Base-by-base conservation (phyloP, 495 filamentous ascomycete genomes). In the Neurospora sp. region DNA sequence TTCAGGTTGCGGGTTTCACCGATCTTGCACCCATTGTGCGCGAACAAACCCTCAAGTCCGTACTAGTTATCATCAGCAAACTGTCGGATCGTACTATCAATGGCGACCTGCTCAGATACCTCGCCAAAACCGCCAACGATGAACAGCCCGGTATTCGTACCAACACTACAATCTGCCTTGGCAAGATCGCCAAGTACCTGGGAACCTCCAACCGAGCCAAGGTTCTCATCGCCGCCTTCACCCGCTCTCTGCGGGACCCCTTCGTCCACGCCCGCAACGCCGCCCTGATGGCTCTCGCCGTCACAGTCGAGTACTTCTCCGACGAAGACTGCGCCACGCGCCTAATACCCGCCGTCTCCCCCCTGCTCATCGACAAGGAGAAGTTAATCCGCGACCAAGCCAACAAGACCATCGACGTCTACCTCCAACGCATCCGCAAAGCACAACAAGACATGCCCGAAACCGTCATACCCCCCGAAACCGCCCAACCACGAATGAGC, bases 61-160 rank as follows among this genome's bases (percentile, higher is more conserved):
- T 98, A 4, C 85, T 99, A 39, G 89, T 89, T 0, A 85, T 98
- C 39, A 90, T 98, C 73, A 83, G 84, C 18, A 99, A 99, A 81
- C 88, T 99, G 3, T 96, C 92, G 9, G 96, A 99, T 77, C 88
- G 96, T 41, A 93, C 91, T 31, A 89, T 98, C 76, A 98, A 99
- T 76, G 96, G 96, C 69, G 96, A 99, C 75, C 83, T 99, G 12
- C 82, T 99, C 40, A 92, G 91, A 78, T 91, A 97, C 78, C 85
- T 99, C 31, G 96, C 96, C 70, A 97, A 97, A 78, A 98, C 95
- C 8, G 92, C 96, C 44, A 98, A 98, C 76, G 96, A 99, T 74
- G 95, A 98, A 77, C 95, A 99, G 77, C 95, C 96, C 20, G 96
- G 96, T 8, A 99, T 99, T 70, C 88, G 96, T 73, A 99, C 96